Percentiles rank a stretch among this genome's conserved stretches.
These are phyloP conservation scores for Suillus decipiens DNA, from an alignment of 768 basidiomycete genomes.

Conservation along the genomic window DNA sequence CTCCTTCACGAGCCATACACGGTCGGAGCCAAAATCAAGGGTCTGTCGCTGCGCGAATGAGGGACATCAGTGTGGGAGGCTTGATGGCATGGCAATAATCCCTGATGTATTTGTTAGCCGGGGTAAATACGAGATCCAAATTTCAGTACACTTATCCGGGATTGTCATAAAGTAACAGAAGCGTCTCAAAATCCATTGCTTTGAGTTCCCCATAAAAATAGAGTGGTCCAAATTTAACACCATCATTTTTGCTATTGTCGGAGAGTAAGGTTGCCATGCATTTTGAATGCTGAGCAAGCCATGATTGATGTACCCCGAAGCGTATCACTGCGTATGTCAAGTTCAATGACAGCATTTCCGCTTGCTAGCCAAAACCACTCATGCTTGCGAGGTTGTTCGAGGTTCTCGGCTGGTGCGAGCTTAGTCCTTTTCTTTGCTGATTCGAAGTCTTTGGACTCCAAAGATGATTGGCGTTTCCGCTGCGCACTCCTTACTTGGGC, in stretches of 20 bases:
- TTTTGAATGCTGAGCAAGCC: constrained; percentile 32
- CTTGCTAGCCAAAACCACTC: constrained; percentile 38
- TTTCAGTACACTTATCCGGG: constrained; percentile 2
- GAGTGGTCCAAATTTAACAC: neutral
- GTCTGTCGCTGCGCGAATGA: constrained; percentile 38
- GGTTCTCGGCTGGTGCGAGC: neutral
- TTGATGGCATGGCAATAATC: constrained; percentile 29
- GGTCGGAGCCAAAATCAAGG: constrained; percentile 33
- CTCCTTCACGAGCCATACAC: constrained; percentile 28
- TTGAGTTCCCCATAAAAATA: neutral
- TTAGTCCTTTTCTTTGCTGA: neutral
- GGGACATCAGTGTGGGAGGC: constrained; percentile 30
- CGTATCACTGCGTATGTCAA: constrained; percentile 30
- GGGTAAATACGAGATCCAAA: neutral
- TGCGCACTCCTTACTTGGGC: neutral
- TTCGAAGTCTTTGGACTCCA: neutral
- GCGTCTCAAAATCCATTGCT: constrained; percentile 3
- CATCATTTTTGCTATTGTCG: neutral
- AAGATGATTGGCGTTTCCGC: neutral
- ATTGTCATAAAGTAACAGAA: constrained; percentile 7
- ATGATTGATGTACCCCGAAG: constrained; percentile 39
- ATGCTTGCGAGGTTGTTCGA: constrained; percentile 10
- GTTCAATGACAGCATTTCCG: constrained; percentile 37
- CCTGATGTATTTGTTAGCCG: constrained; percentile 12
- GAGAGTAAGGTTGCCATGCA: constrained; percentile 26